Conservation (phyloP, 768 basidiomycete genomes). For the Auriscalpium vulgare region DNA sequence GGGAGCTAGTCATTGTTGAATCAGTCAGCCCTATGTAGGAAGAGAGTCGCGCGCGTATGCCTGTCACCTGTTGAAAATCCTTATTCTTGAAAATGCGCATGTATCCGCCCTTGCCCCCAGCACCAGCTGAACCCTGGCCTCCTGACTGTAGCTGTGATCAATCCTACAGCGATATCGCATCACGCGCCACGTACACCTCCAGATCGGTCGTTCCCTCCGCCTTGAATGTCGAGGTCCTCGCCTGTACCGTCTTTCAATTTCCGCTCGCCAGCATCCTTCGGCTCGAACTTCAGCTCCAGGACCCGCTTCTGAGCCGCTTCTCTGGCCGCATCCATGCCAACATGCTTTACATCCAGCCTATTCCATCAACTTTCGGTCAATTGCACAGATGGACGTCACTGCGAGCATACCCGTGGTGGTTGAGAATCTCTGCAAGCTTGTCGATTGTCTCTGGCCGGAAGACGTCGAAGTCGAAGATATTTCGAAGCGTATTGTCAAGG, state of each 20-base stretch:
- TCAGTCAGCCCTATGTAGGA: neutral
- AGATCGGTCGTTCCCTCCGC: conserved; percentile 52
- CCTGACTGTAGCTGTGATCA: conserved; percentile 36
- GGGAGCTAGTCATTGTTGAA: conserved; percentile 29
- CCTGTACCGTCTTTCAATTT: conserved; percentile 57
- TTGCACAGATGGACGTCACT: neutral
- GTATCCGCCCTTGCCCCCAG: conserved; percentile 61
- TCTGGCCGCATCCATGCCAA: conserved; percentile 52
- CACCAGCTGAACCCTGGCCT: conserved; percentile 57
- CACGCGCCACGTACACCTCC: conserved; percentile 39
- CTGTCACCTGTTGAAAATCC: conserved; percentile 48
- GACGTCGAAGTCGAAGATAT: conserved; percentile 65
- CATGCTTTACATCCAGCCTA: conserved; percentile 43
- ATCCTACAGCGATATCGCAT: neutral
- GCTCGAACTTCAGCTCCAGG: conserved; percentile 50
- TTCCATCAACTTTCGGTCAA: neutral
- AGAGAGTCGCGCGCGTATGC: neutral
- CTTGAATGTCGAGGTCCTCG: conserved; percentile 45
- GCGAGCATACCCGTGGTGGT: conserved; percentile 46
- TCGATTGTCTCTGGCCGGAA: conserved; percentile 60
- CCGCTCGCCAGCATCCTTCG: conserved; percentile 37
- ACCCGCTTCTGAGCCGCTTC: conserved; percentile 41
- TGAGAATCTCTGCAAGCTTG: conserved; percentile 47
- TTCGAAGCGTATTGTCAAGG: conserved; percentile 50
- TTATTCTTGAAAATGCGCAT: conserved; percentile 55